Base-by-base conservation (phyloP, 2,329 filamentous ascomycete species). In the Gaeumannomyces tritici region DNA sequence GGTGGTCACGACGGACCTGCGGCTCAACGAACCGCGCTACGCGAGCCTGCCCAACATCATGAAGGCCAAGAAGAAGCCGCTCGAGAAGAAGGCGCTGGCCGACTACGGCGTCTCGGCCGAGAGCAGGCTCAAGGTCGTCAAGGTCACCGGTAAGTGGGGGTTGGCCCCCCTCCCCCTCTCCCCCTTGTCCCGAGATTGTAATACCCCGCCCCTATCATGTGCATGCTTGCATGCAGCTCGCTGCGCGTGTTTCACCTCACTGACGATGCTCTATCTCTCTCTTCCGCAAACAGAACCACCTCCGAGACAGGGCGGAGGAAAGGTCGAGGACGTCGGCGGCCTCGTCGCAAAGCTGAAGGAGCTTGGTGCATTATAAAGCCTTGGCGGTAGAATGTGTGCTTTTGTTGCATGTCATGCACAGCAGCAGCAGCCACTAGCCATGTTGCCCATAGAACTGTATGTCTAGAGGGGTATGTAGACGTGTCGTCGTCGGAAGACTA, bases 51-150 rank as follows among this genome's bases (percentile, higher is more conserved):
- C 93, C 60, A 98, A 98, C 74, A 98, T 99, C 67, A 99, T 99
- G 95, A 99, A 98, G 88, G 95, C 95, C 61, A 99, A 99, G 89
- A 99, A 98, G 90, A 99, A 99, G 89, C 90, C 90, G 72, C 73
- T 99, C 69, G 91, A 95, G 71, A 98, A 97, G 89, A 89, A 91
- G 83, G 91, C 84, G 67, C 75, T 97, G 74, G 83, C 80, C 63
- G 95, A 99, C 73, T 89, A 90, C 74, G 91, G 90, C 2, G 77
- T 96, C 56, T 87, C 92, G 69, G 84, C 84, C 61, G 82, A 83
- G 74, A 87, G 83, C 76, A 83, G 93, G 70, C 77, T 99, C 74
- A 96, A 95, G 86, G 90, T 91, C 62, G 71, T 98, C 69, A 95
- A 95, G 83, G 93, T 99, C 67, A 86, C 84, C 59, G 89, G 89